These are phyloP conservation scores for Malania oleifera DNA, from an alignment of 164 flowering plant genomes.

Conservation along the genomic window DNA sequence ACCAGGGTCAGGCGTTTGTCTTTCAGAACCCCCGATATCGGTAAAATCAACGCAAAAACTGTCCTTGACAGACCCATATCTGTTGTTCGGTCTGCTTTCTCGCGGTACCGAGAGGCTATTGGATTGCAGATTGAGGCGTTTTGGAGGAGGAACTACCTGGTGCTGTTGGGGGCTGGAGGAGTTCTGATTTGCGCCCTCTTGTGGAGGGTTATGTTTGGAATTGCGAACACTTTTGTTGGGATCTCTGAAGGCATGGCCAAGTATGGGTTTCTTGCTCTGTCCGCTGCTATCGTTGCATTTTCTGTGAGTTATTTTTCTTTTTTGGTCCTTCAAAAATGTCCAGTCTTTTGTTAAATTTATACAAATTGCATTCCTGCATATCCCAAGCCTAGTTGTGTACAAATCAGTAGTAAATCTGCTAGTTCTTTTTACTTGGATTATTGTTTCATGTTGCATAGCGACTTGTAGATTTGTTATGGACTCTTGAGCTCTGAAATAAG, in stretches of 20 bases:
- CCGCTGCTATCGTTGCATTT: constrained; percentile 79
- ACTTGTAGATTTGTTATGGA: too few species aligned
- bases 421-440: too few species aligned
- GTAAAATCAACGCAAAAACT: constrained; percentile 28
- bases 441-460: too few species aligned
- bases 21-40: constrained; percentile 12
- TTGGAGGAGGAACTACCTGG: constrained; percentile 64
- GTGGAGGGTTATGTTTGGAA: constrained; percentile 86
- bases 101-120: constrained; percentile 58
- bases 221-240: constrained; percentile 74
- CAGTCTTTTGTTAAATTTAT: neutral
- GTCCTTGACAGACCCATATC: constrained; percentile 42
- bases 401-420: too few species aligned
- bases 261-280: constrained; percentile 91
- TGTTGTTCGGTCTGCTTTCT: constrained; percentile 33
- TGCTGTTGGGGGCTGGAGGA: constrained; percentile 63
- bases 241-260: constrained; percentile 96
- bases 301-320: neutral
- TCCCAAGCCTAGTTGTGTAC: too few species aligned
- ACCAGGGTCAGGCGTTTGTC: constrained; percentile 29
- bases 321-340: too few species aligned
- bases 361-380: neutral
- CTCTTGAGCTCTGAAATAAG: too few species aligned
- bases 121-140: constrained; percentile 83
- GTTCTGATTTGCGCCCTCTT: constrained; percentile 51